A percentile compares a stretch with the other conserved stretches of the same genome.
Evolutionary conservation across 2,329 filamentous ascomycete genomes (phyloP).

Genomic region (Polychaeton citri): DNA sequence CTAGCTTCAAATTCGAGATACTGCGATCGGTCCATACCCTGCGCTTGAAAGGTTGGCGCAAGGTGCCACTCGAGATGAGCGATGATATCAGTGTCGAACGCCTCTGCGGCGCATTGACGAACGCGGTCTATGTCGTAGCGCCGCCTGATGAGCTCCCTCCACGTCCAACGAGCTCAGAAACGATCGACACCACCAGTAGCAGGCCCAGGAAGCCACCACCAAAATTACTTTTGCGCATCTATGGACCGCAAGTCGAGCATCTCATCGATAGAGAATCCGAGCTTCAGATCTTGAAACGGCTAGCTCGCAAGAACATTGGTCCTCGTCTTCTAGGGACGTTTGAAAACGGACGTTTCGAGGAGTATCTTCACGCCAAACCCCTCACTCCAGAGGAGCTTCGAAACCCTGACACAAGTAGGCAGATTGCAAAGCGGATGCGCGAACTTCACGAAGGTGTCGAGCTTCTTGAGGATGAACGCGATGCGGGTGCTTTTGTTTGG

Average conservation of each 20-base stretch:
- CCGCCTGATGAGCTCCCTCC: constrained; percentile 53
- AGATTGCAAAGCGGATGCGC: constrained; percentile 95
- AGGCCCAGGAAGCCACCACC: constrained; percentile 37
- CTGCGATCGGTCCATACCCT: constrained; percentile 80
- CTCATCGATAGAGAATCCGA: constrained; percentile 90
- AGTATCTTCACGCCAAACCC: constrained; percentile 77
- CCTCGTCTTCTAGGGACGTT: constrained; percentile 86
- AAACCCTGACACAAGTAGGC: constrained; percentile 67
- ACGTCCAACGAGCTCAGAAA: constrained; percentile 18
- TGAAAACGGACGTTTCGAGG: constrained; percentile 86
- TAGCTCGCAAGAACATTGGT: constrained; percentile 86
- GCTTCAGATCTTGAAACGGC: constrained; percentile 67
- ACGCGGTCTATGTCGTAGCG: constrained; percentile 88
- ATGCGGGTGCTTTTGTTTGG: constrained; percentile 71
- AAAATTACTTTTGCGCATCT: constrained; percentile 81
- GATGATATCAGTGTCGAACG: constrained; percentile 57
- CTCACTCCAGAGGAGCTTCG: constrained; percentile 66
- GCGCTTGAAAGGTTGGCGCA: constrained; percentile 80
- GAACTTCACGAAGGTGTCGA: constrained; percentile 92
- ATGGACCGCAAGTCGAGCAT: constrained; percentile 89
- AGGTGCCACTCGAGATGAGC: constrained; percentile 59
- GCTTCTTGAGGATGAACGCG: constrained; percentile 62
- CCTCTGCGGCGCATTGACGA: constrained; percentile 84
- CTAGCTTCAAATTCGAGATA: constrained; percentile 83
- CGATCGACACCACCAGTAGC: constrained; percentile 19